Base-by-base conservation (phyloP, 768 basidiomycete species). In the Lenzites betulinus region DNA sequence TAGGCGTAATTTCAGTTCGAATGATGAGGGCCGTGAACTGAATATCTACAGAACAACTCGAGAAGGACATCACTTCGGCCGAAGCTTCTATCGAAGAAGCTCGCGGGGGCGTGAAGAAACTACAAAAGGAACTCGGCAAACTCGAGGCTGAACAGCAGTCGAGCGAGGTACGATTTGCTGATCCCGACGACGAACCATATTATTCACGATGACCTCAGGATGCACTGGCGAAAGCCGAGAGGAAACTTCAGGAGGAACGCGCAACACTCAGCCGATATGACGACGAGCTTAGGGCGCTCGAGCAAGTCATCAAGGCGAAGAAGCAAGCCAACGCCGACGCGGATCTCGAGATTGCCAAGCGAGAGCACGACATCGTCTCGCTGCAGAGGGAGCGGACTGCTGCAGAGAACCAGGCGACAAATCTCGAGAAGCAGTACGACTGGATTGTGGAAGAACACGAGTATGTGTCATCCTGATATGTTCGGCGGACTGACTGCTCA, bases 371-470 rank as follows among this genome's bases (percentile, higher is more conserved):
- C 2, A 76, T 92, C 5, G 78, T 79, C 46, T 74, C 74, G 12
- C 71, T 89, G 33, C 78, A 72, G 30, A 92, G 89, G 73, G 94
- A 97, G 56, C 81, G 81, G 67, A 74, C 81, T 7, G 66, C 79
- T 1, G 84, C 86, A 1, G 69, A 71, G 30, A 85, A 83, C 46
- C 56, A 68, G 38, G 82, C 88, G 26, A 72, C 79, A 25, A 82
- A 80, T 49, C 79, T 96, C n/a, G 94, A 97, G 76, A 85, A 88
- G 68, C 83, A 88, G 70, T 82, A 89, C 66, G 82, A 88, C 0
- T 98, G 97, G 97, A 98, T 99, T 62, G 71, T 71, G 5, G 87
- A 95, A 62, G 95, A 99, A 71, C 83, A 87, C 65, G 82, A 88
- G 95, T 97, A 69, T 69, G 93, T 82, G 12, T 20, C 39, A 13